Evolutionary conservation across 208 protist species (phyloP).

Genomic region (Jaenimonas drosophilae): DNA sequence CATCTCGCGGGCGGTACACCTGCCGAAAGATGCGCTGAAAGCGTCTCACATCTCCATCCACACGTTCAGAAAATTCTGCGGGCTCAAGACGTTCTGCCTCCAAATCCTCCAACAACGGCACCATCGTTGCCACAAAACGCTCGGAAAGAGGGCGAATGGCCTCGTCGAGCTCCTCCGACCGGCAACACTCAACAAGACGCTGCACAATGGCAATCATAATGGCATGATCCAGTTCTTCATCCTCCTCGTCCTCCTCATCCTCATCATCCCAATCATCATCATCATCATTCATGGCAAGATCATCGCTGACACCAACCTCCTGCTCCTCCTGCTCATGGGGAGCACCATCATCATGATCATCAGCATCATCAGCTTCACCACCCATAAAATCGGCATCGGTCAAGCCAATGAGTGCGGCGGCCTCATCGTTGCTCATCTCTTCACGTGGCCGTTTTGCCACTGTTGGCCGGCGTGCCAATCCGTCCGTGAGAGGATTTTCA

Average conservation of each 20-base stretch:
- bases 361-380: no score
- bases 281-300: slow-evolving; percentile 11
- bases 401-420: no score
- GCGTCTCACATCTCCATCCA: slow-evolving; percentile 31
- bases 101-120: not conserved
- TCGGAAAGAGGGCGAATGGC: not conserved
- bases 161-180: slow-evolving; percentile 46
- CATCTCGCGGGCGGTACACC: slow-evolving; percentile 45
- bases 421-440: no score
- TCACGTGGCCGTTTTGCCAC: no score
- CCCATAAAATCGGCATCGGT: no score
- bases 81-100: slow-evolving; percentile 1
- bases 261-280: slow-evolving; percentile 19
- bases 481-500: no score
- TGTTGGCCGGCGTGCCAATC: no score
- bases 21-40: slow-evolving; percentile 35
- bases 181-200: slow-evolving; percentile 65
- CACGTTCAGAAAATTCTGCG: slow-evolving; percentile 18
- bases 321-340: slow-evolving; percentile 2
- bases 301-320: slow-evolving; percentile 8
- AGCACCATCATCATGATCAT: slow-evolving; percentile 7
- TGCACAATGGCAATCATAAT: slow-evolving; percentile 52
- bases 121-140: not conserved
- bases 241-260: slow-evolving; percentile 49
- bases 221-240: slow-evolving; percentile 52